Percentiles rank a stretch among this genome's conserved stretches.
Evolutionary conservation across 2,329 filamentous ascomycete species (phyloP).

Genomic region (Meredithiella fracta): DNA sequence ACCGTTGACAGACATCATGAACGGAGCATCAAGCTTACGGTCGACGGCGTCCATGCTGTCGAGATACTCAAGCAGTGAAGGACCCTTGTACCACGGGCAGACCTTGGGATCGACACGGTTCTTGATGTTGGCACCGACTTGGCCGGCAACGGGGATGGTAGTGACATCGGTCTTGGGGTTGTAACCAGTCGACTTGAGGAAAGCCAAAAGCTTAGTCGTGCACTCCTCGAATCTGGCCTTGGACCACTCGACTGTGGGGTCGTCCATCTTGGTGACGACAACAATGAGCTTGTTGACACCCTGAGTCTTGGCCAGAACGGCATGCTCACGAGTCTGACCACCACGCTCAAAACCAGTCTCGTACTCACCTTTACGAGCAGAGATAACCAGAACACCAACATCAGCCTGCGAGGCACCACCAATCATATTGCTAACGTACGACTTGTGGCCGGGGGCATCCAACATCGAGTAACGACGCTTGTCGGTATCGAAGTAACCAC

Average conservation of each 20-base stretch:
- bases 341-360: constrained; percentile 96
- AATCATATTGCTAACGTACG: constrained; percentile 96
- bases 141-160: constrained; percentile 93
- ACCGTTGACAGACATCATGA: constrained; percentile 96
- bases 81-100: constrained; percentile 72
- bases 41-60: constrained; percentile 84
- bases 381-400: constrained; percentile 89
- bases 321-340: constrained; percentile 92
- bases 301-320: constrained; percentile 93
- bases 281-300: constrained; percentile 94
- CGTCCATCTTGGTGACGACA: constrained; percentile 99
- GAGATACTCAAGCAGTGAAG: constrained; percentile 88
- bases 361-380: constrained; percentile 92
- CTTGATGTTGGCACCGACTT: constrained; percentile 75
- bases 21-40: constrained; percentile 89
- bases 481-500: constrained; percentile 92
- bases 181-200: constrained; percentile 85
- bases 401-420: constrained; percentile 86
- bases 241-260: constrained; percentile 89
- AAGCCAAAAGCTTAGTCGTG: constrained; percentile 68
- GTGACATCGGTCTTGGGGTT: constrained; percentile 84
- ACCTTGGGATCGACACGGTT: constrained; percentile 62
- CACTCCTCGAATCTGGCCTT: constrained; percentile 88
- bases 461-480: constrained; percentile 93
- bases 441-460: constrained; percentile 95